Conservation (phyloP, 2,329 filamentous ascomycete species). For the Penicillium sp. region DNA sequence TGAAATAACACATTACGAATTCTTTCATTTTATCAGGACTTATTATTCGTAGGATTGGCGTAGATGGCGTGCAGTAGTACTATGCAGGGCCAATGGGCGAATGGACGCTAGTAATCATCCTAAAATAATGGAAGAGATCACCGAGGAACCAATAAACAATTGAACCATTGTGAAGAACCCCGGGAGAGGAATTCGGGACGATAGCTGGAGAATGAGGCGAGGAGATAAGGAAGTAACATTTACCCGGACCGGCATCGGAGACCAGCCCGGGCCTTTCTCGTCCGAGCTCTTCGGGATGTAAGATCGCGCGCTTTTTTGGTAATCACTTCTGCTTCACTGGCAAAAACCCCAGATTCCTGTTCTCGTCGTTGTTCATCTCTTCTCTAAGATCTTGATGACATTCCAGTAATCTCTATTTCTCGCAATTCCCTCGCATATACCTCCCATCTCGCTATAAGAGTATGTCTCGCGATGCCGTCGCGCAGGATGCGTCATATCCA, state of each 20-base stretch:
- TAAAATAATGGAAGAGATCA: not conserved
- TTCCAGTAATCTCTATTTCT: not conserved
- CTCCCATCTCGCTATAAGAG: constrained; percentile 6
- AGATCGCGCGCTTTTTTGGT: constrained; percentile 14
- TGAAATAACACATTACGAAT: constrained; percentile 10
- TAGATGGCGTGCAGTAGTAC: not conserved
- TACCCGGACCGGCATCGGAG: constrained; percentile 33
- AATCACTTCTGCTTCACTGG: constrained; percentile 18
- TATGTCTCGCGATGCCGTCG: constrained; percentile 32
- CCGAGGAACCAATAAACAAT: too few species aligned
- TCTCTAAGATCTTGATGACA: not conserved
- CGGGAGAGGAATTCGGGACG: too few species aligned
- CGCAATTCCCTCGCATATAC: not conserved
- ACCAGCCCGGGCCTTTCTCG: constrained; percentile 26
- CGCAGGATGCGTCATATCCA: constrained; percentile 23
- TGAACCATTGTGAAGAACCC: too few species aligned
- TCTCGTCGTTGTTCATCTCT: not conserved
- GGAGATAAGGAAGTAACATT: constrained; percentile 2
- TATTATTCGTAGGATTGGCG: not conserved
- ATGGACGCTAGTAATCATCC: not conserved
- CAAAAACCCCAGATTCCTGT: not conserved
- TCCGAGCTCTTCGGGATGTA: constrained; percentile 16
- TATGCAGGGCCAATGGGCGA: not conserved
- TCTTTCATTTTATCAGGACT: not conserved
- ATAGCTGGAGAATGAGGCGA: not conserved